Base-by-base conservation (phyloP, 768 basidiomycete genomes). In the Saitozyma sp. region DNA sequence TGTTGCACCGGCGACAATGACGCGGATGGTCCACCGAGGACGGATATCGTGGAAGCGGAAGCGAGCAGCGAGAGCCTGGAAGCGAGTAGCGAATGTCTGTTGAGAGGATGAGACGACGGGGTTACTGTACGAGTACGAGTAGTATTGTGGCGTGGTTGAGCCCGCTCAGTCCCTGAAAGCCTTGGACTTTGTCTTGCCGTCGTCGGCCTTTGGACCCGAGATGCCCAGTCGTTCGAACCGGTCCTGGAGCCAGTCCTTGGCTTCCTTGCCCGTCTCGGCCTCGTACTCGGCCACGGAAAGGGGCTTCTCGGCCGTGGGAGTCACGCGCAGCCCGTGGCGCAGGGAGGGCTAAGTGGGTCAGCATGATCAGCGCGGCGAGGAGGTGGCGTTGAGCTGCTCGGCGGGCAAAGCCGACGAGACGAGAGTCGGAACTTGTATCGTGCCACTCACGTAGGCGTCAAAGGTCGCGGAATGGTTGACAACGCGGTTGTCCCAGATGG, bases 401-500 rank as follows among this genome's bases (percentile, higher is more conserved):
- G 29, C 5, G 29, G 29, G 29, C 29, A 29, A 29, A 29, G 29
- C 41, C 14, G 54, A 17, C 19, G 9, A 13, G 52, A 53, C 2
- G 16, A n/a, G 19, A 29, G 29, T 29, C 5, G 29, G 29, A 29
- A 29, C 29, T 29, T 29, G 29, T 29, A 5, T 8, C n/a, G 54
- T 5, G 29, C 9, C 37, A 69, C 68, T 66, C 65, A 68, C 69
- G 55, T 72, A 91, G 78, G 89, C 90, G 78, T 92, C 89, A 70
- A 90, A 91, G 11, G 85, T 90, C 11, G 89, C 90, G 17, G 87
- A 85, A 69, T 92, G 91, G 13, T 84, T 89, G 46, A 87, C 86
- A 62, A 89, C 56, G 77, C 90, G 83, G 78, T 91, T 91, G 71
- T 92, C 89, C 90, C 91, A 92, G 76, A 91, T 82, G n/a, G 89